Percentiles rank a stretch among this genome's conserved stretches.
Evolutionary conservation across 495 filamentous ascomycete species (phyloP).

Genomic region (Aspergillus steynii): DNA sequence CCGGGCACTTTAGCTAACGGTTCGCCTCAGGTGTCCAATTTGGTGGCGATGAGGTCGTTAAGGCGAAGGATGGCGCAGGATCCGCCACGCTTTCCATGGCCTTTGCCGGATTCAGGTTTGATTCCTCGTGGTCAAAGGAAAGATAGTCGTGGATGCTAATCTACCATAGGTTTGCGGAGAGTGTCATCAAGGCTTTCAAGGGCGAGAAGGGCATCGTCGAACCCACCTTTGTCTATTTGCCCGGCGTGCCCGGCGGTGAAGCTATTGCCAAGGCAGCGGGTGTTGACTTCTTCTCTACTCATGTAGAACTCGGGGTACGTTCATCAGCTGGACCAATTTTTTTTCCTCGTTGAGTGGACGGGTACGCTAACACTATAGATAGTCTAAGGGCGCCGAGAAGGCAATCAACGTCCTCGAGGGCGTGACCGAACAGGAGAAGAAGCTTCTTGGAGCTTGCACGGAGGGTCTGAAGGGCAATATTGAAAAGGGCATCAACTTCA

Average conservation of each 20-base stretch:
- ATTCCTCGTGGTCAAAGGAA: slow-evolving; percentile 6
- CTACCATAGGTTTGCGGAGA: slow-evolving; percentile 78
- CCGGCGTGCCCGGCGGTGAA: slow-evolving; percentile 83
- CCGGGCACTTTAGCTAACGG: neutral
- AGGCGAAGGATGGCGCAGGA: slow-evolving; percentile 94
- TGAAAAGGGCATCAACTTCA: slow-evolving; percentile 86
- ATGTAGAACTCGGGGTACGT: slow-evolving; percentile 90
- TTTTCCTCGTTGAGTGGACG: neutral
- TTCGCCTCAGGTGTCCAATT: slow-evolving; percentile 75
- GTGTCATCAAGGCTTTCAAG: slow-evolving; percentile 81
- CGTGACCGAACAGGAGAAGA: slow-evolving; percentile 80
- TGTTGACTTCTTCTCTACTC: slow-evolving; percentile 93
- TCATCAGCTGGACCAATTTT: slow-evolving; percentile 2
- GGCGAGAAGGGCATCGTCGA: slow-evolving; percentile 91
- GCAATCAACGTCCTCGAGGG: slow-evolving; percentile 72
- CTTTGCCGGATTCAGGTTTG: slow-evolving; percentile 87
- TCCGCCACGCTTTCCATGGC: slow-evolving; percentile 98
- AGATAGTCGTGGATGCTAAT: slow-evolving; percentile 26
- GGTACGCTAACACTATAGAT: slow-evolving; percentile 19
- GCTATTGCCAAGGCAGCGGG: slow-evolving; percentile 79
- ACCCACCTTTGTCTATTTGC: slow-evolving; percentile 92
- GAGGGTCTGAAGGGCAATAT: slow-evolving; percentile 88
- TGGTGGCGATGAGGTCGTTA: slow-evolving; percentile 97
- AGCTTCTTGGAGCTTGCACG: slow-evolving; percentile 72
- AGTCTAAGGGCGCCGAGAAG: slow-evolving; percentile 83